These are phyloP conservation scores for Talaromyces nanjingensis DNA, from an alignment of 495 filamentous ascomycete genomes.

Conservation along the genomic window DNA sequence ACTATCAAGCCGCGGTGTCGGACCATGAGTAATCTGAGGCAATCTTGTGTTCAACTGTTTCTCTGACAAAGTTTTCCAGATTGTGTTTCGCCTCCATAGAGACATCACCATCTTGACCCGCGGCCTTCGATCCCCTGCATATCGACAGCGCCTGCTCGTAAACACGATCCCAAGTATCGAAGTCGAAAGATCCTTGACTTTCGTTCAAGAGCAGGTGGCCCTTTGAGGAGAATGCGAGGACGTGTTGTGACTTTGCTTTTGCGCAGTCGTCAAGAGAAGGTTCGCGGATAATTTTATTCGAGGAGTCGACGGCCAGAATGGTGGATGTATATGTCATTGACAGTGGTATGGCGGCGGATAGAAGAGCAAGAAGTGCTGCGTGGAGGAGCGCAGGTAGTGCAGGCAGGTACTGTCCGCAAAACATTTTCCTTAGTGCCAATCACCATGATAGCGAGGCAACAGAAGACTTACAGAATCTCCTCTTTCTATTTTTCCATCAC, in stretches of 20 bases:
- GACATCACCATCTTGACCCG: conserved; percentile 40
- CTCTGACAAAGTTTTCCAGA: conserved; percentile 55
- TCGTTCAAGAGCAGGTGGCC: conserved; percentile 70
- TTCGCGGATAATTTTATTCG: conserved; percentile 45
- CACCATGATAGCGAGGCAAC: conserved; percentile 8
- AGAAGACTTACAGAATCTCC: conserved; percentile 55
- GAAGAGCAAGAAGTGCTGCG: conserved; percentile 61
- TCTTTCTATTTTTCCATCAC: conserved; percentile 66
- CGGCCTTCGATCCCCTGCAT: conserved; percentile 44
- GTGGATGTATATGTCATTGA: conserved; percentile 60
- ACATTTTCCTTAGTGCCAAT: background rate
- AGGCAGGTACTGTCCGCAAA: conserved; percentile 56
- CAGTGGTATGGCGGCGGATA: conserved; percentile 70
- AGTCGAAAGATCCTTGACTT: conserved; percentile 72
- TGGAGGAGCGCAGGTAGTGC: conserved; percentile 71
- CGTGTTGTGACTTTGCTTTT: conserved; percentile 62
- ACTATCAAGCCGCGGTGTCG: conserved; percentile 29
- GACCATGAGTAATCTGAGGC: conserved; percentile 35
- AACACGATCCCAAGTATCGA: conserved; percentile 69
- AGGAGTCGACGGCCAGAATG: conserved; percentile 50
- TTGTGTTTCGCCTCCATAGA: conserved; percentile 32
- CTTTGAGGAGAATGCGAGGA: conserved; percentile 68
- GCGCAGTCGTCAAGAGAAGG: conserved; percentile 49
- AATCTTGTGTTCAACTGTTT: conserved; percentile 47
- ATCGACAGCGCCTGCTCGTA: conserved; percentile 55